Evolutionary conservation across 1,139 yeast species (phyloP).

Genomic region (Suhomyces bribrorum): DNA sequence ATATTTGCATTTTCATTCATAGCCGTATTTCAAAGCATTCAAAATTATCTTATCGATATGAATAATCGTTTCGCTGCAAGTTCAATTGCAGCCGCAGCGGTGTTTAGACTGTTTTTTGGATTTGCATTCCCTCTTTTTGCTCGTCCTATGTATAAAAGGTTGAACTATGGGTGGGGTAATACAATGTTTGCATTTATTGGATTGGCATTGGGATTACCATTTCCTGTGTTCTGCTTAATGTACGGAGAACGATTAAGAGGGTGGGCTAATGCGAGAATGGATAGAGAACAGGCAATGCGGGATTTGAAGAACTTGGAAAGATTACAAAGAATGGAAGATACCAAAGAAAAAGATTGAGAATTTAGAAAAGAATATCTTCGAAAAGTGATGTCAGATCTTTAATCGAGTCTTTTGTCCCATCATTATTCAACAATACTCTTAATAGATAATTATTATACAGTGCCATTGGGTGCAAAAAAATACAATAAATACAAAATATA

Average conservation of each 20-base stretch:
- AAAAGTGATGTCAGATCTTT: too few species aligned
- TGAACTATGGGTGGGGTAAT: slow-evolving; percentile 69
- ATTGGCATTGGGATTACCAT: slow-evolving; percentile 59
- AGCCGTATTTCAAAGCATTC: slow-evolving; percentile 60
- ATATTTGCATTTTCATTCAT: slow-evolving; percentile 59
- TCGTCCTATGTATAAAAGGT: slow-evolving; percentile 39
- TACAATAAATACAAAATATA: too few species aligned
- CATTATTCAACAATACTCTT: too few species aligned
- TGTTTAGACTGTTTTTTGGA: slow-evolving; percentile 59
- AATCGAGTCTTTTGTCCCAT: too few species aligned
- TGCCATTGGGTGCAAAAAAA: too few species aligned
- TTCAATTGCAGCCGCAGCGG: slow-evolving; percentile 61
- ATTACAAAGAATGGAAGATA: slow-evolving; percentile 19
- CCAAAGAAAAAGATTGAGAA: not conserved
- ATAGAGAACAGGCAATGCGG: slow-evolving; percentile 39
- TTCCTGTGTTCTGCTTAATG: slow-evolving; percentile 56
- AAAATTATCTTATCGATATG: slow-evolving; percentile 64
- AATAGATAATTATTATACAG: too few species aligned
- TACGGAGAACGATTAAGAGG: slow-evolving; percentile 57
- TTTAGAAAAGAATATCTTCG: not conserved
- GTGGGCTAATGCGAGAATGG: slow-evolving; percentile 55
- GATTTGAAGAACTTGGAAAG: slow-evolving; percentile 38
- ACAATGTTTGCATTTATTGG: slow-evolving; percentile 60
- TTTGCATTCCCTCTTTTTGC: slow-evolving; percentile 57
- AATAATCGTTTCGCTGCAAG: slow-evolving; percentile 64